phyloP scores from a whole-genome alignment of 495 filamentous ascomycete species.

The Aspergillus hancockii region DNA sequence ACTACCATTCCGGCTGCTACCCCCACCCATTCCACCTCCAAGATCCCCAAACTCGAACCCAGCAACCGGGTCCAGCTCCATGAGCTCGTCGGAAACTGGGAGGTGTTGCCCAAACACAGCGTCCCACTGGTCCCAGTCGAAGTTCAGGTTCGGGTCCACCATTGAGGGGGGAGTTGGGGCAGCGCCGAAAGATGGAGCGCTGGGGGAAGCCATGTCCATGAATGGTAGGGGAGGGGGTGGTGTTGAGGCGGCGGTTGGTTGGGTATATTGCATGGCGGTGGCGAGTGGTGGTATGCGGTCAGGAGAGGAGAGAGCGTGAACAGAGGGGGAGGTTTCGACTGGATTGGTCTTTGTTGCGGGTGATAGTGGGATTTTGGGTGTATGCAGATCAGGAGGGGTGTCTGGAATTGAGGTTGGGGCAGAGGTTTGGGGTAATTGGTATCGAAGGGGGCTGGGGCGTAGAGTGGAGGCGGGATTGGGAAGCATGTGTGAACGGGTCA shows the following conservation, averaged over 20 bases:
- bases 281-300: conserved; percentile 16
- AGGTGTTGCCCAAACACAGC: conserved; percentile 52
- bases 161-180: conserved; percentile 45
- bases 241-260: conserved; percentile 6
- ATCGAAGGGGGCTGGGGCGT: conserved; percentile 31
- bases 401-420: conserved; percentile 11
- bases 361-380: conserved; percentile 18
- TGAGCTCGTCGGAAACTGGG: conserved; percentile 46
- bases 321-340: neutral
- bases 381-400: conserved; percentile 11
- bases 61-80: conserved; percentile 45
- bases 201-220: conserved; percentile 29
- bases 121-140: conserved; percentile 55
- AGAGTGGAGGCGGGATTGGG: conserved; percentile 23
- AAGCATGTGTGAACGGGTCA: conserved; percentile 39
- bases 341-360: conserved; percentile 15
- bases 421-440: conserved; percentile 24
- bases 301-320: conserved; percentile 17
- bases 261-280: conserved; percentile 16
- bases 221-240: conserved; percentile 18
- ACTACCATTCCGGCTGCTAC: conserved; percentile 8
- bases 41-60: conserved; percentile 41
- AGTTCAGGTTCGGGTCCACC: conserved; percentile 47
- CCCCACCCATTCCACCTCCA: conserved; percentile 10
- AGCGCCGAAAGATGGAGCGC: conserved; percentile 17